Evolutionary conservation across 2,329 filamentous ascomycete species (phyloP).

Genomic region (Aspergillus sp.): DNA sequence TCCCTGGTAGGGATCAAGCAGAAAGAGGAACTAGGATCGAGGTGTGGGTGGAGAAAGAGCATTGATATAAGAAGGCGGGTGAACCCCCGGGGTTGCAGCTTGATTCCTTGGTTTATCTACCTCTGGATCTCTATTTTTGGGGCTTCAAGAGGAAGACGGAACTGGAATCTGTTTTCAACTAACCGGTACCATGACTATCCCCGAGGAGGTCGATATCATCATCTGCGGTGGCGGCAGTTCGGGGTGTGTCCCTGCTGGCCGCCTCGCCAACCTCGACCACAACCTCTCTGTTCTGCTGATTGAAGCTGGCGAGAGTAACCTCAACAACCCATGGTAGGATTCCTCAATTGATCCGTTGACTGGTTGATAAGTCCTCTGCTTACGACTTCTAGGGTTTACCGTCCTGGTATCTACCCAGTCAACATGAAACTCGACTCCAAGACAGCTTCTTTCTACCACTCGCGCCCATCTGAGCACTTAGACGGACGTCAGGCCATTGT

Average conservation of each 20-base stretch:
- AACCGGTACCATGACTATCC: constrained; percentile 55
- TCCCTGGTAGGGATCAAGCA: background rate
- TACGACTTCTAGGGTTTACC: constrained; percentile 57
- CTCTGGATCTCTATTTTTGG: background rate
- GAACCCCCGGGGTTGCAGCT: background rate
- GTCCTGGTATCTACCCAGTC: constrained; percentile 72
- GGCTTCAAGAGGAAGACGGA: background rate
- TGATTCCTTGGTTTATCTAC: background rate
- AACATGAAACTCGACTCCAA: constrained; percentile 82
- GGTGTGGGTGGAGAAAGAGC: background rate
- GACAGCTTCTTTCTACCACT: constrained; percentile 80
- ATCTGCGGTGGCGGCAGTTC: constrained; percentile 72
- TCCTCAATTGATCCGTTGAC: no score
- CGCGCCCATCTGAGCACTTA: constrained; percentile 70
- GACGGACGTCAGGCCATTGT: constrained; percentile 70
- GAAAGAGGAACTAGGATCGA: background rate
- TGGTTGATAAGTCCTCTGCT: background rate
- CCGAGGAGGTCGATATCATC: constrained; percentile 79
- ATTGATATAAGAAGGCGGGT: background rate
- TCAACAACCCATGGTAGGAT: constrained; percentile 68
- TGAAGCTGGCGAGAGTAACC: constrained; percentile 69
- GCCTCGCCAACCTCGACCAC: constrained; percentile 72
- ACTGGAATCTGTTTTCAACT: background rate
- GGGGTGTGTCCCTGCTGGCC: constrained; percentile 43
- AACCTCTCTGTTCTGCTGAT: constrained; percentile 70